Evolutionary conservation across 2,329 filamentous ascomycete genomes (phyloP).

Genomic region (Aspergillus tanneri): DNA sequence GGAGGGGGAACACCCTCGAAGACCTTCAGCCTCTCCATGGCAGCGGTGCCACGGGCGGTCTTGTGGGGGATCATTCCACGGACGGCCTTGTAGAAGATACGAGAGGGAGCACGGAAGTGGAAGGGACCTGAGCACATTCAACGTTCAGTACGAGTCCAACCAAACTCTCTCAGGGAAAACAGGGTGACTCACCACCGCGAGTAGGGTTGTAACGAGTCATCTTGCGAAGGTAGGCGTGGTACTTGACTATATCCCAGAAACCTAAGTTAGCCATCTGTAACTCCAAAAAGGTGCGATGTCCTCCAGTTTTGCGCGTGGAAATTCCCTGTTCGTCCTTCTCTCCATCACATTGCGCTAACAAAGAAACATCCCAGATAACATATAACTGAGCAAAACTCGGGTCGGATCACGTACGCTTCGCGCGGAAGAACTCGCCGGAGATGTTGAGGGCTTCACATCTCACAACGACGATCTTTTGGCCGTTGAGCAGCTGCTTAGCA

Average conservation of each 20-base stretch:
- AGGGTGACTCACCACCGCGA: slow-evolving; percentile 74
- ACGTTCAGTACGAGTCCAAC: slow-evolving; percentile 14
- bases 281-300: not conserved
- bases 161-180: not conserved
- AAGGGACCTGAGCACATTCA: slow-evolving; percentile 70
- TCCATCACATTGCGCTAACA: not conserved
- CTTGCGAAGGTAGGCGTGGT: slow-evolving; percentile 99
- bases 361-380: slow-evolving; percentile 9
- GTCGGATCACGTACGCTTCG: slow-evolving; percentile 83
- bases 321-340: too few species aligned
- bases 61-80: slow-evolving; percentile 99
- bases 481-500: slow-evolving; percentile 97
- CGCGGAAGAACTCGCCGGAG: slow-evolving; percentile 99
- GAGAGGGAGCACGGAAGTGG: slow-evolving; percentile 98
- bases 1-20: slow-evolving; percentile 99
- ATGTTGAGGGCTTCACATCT: slow-evolving; percentile 99
- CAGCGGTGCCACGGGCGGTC: slow-evolving; percentile 94
- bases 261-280: slow-evolving; percentile 47
- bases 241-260: slow-evolving; percentile 76
- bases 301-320: too few species aligned
- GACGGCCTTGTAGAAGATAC: slow-evolving; percentile 99
- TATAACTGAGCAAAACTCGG: slow-evolving; percentile 19
- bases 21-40: slow-evolving; percentile 97
- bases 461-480: slow-evolving; percentile 99
- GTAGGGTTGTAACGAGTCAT: slow-evolving; percentile 99